Base-by-base conservation (phyloP, 2,329 filamentous ascomycete genomes). In the Colletotrichum tropicale region DNA sequence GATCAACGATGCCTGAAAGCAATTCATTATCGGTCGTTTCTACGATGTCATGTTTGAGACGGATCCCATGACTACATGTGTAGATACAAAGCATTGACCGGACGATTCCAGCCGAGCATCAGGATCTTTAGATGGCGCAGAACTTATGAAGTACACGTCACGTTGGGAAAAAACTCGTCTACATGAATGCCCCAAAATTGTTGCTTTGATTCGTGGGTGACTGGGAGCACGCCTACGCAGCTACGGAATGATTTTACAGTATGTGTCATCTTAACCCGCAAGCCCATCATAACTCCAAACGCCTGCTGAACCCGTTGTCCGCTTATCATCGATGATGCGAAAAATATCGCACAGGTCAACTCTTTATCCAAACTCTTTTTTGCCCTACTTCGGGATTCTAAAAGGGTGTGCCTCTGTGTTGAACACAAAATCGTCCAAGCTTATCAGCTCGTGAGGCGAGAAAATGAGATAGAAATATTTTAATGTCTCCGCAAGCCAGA, bases 391-490 rank as follows among this genome's bases (percentile, higher is more conserved):
- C 2, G 74, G 71, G 8, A 69, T 78, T 61, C 76, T 80, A 28
- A 87, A 81, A 1, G 88, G 88, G 77, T 90, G 88, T 3, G 87
- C 89, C 79, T 90, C 89, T 0, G 89, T 90, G 71, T 89, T 90
- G 36, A 92, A 82, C 52, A 95, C 92, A 82, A 88, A 95, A 10
- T 94, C 89, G 82, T 95, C 93, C 80, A 95, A 82, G 80, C 88
- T 93, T 55, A 94, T 86, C 34, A 92, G 79, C n/a, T 89, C 87
- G 1, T 92, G 90, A 18, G 93, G 89, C 26, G 90, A 91, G 78
- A 95, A 95, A 32, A 95, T 89, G 66, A 95, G 82, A 78, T 93
- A 95, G 72, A 94, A 94, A 78, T 95, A 95, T 83, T 95, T 95
- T 75, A 95, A 84, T 18, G 93, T 95, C 85, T 95, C 93, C 0